phyloP scores from a whole-genome alignment of 352 stramenopile species.

The Phytophthora citricola region DNA sequence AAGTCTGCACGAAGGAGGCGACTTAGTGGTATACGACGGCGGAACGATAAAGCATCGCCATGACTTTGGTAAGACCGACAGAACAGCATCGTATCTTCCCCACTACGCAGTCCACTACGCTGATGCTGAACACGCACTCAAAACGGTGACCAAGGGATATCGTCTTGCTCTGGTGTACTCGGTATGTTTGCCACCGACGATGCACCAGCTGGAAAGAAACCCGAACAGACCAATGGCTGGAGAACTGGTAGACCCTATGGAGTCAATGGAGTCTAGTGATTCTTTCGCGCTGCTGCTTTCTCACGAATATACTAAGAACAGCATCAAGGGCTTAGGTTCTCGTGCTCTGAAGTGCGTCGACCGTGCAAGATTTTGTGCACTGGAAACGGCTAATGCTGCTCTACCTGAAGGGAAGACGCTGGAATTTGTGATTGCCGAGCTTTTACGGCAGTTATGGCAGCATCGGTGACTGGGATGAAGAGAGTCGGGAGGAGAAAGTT shows the following conservation, averaged over 20 bases:
- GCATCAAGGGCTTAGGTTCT: slow-evolving; percentile 9
- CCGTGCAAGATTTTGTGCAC: neutral
- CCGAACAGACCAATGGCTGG: neutral
- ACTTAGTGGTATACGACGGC: slow-evolving; percentile 27
- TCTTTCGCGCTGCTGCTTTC: slow-evolving; percentile 17
- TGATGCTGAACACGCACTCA: slow-evolving; percentile 31
- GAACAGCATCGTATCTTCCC: slow-evolving; percentile 13
- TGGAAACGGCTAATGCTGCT: neutral
- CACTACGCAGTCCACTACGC: slow-evolving; percentile 40
- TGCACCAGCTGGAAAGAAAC: slow-evolving; percentile 2
- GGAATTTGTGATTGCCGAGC: neutral
- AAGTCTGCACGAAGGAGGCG: slow-evolving; percentile 24
- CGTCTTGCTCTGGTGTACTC: slow-evolving; percentile 36
- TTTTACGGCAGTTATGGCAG: neutral
- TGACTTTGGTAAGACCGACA: slow-evolving; percentile 26
- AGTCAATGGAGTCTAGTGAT: neutral
- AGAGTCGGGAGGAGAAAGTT: neutral
- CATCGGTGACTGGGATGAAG: neutral
- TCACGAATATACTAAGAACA: slow-evolving; percentile 24
- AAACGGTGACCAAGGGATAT: slow-evolving; percentile 30
- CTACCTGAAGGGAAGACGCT: neutral
- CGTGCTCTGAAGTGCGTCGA: slow-evolving; percentile 26
- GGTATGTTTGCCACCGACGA: slow-evolving; percentile 22
- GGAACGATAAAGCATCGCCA: slow-evolving; percentile 14
- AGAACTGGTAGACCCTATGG: neutral